Evolutionary conservation across 257 asterid species (phyloP), one percentile per base, ranked within the genome.

Genomic region (Nicotiana undulata): DNA sequence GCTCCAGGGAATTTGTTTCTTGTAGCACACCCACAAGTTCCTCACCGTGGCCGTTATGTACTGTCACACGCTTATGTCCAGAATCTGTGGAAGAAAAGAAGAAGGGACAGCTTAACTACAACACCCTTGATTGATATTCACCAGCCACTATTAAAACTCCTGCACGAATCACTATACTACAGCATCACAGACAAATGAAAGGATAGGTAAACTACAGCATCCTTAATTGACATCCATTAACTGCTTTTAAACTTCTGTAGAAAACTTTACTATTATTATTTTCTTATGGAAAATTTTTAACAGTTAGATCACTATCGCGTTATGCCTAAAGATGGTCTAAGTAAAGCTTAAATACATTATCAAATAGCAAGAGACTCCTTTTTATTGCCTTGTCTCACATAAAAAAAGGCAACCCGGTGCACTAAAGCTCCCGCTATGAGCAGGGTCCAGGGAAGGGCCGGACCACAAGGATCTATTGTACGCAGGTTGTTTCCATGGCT

Each of bases 1-100:
- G 93, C 88, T 93, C 94, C 24, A 20, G 83, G 29, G 97, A 89
- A 52, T 93, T 88, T 11, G 91, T 92, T 78, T 90, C 97, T 74
- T 95, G 97, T 81, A 93, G 83, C 81, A 92, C 74, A 31, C 99
- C 98, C 49, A 91, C 92, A 81, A 95, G 95, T 81, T 88, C 90
- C 91, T 95, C 93, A 11, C 90, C 92, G 76, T 89, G 88, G 77
- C 80, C 87, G 89, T 93, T 95, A 79, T 64, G 75, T 83, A 95
- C 83, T 17, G 76, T 20, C 44, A 93, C 81, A 82, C 86, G 89
- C 87, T 82, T 85, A 55, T 75, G 87, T 82, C 85, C 88, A 77
- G 63, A 86, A 84, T 76, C 96, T 88, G 83, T 65, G 56, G 63
- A 55, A 44, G 15, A 82, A 24, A 78, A 81, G 53, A 37, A 56